Evolutionary conservation across 2,329 filamentous ascomycete species (phyloP), one percentile per base, ranked within the genome.

Genomic region (Endothia cerciana): DNA sequence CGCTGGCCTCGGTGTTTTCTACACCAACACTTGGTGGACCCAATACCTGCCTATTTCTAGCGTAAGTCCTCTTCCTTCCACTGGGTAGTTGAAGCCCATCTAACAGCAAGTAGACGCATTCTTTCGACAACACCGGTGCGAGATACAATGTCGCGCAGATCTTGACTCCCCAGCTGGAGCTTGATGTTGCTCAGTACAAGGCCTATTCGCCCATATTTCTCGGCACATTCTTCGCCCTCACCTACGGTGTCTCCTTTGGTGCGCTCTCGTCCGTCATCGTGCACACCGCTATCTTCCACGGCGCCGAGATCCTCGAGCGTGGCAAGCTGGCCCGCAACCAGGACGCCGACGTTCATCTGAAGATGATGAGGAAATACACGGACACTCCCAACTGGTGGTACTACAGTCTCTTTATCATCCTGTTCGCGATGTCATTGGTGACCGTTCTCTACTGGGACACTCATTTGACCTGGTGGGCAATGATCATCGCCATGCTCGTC

Each of bases 401-500:
- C 49, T 67, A 67, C 25, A n/a, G 19, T 0, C 53, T 68, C 13
- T 69, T 69, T 45, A 22, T 61, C 3, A 22, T 68, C 38, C 45
- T 69, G 22, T 66, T 69, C 53, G 63, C 65, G 6, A 30, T 69
- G 43, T 65, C 68, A 10, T 43, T 69, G 22, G 63, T 65, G 22
- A 68, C 66, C 3, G 60, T 67, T 17, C 60, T 68, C 8, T 62
- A 62, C 41, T 69, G 65, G 65, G 65, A 67, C 28, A 68, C 68
- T 4, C 65, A 68, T 25, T 62, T 69, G 40, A 68, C 68, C 11
- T 69, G 68, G 68, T 69, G 68, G 68, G 68, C 68, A 17, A 60
- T 65, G 22, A 69, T 74, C 47, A 68, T 74, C 28, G 70, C 70
- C 22, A 69, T 74, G 55, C 22, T 70, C 58, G 69, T 76, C 13